Base-by-base conservation (phyloP, 2,329 filamentous ascomycete species). In the Sphaceloma murrayae region DNA sequence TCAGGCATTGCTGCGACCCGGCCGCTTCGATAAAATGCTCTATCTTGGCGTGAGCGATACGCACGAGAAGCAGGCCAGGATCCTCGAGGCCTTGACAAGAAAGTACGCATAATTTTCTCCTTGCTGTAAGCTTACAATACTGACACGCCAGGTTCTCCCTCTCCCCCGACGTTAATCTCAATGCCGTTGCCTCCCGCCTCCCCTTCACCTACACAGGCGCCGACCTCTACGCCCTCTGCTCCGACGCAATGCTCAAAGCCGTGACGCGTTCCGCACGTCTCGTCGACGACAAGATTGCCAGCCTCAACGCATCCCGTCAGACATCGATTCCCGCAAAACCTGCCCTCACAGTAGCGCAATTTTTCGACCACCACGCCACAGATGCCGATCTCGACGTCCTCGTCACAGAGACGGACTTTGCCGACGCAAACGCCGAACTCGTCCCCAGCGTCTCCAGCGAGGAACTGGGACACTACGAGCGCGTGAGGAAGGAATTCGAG, bases 191-290 rank as follows among this genome's bases (percentile, higher is more conserved):
- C 3, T 73, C 82, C 42, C 72, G 72, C 8, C 74, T 98, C 3
- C 91, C 91, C 0, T 91, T 95, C 60, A 96, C 89, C 2, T 98
- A 95, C 66, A 98, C 91, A 0, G 91, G 91, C 57, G 91, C 91
- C 50, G 91, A 98, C 66, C 81, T 98, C 58, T 98, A 98, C 64
- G 91, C 91, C 1, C 74, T 98, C 14, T 96, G 89, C 68, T 94
- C 87, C 32, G 91, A 98, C 62, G 87, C 91, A 42, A 98, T 98
- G 91, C 81, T 98, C 53, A 96, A 98, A 63, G 91, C 91, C 14
- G 89, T 98, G 47, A 98, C 91, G 2, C 79, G 91, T 4, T 85
- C 93, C 59, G 87, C 91, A 2, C 75, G 78, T 1, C 72, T 77
- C 2, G 88, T 96, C 2, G 91, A 98, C 60, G 71, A 76, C 40